Evolutionary conservation across 345 rosid species (phyloP), one percentile per base, ranked within the genome.

Genomic region (Citrus maxima): DNA sequence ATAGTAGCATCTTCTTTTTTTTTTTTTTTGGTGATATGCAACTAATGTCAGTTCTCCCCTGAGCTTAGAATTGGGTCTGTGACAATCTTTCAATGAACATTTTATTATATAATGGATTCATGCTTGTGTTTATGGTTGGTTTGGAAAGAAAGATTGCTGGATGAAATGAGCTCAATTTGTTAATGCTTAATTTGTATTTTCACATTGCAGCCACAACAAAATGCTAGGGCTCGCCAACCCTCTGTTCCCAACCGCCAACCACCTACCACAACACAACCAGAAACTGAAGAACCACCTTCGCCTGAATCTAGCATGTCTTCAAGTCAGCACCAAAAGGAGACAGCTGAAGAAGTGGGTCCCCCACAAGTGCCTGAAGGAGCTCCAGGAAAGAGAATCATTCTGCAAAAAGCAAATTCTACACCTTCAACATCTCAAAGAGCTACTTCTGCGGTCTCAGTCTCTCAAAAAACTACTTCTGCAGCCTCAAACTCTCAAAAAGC

Each of bases 251-350:
- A 82, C 60, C 79, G 81, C 54, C 91, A 86, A 84, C 85, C 86
- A 67, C 49, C 86, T 55, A 13, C 84, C 25, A 72, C 58, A 35
- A 49, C 76, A 62, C 88, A 14, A 54, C 84, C 84, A 25, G 90
- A 83, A 79, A 4, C 78, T 1, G 95, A 91, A 83, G 94, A 89
- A 84, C 88, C 88, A 24, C 82, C 88, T 76, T 91, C 93, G 62
- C 88, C 93, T 42, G 46, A 89, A 21, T 92, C 98, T 42, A 90
- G 95, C 81, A 87, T 88, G 60, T 89, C 97, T 27, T 91, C 97
- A 19, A 91, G 90, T 82, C 93, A 89, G 77, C 85, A 84, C 74
- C 93, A 83, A 32, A 77, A 72, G 77, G 88, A 90, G 35, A 86
- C 77, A 10, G 79, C 81, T 21, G 83, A 74, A 77, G 92, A 84